Percentiles rank a stretch among this genome's conserved stretches.
Conservation (phyloP, 768 basidiomycete genomes). For the Amanita molliuscula region DNA sequence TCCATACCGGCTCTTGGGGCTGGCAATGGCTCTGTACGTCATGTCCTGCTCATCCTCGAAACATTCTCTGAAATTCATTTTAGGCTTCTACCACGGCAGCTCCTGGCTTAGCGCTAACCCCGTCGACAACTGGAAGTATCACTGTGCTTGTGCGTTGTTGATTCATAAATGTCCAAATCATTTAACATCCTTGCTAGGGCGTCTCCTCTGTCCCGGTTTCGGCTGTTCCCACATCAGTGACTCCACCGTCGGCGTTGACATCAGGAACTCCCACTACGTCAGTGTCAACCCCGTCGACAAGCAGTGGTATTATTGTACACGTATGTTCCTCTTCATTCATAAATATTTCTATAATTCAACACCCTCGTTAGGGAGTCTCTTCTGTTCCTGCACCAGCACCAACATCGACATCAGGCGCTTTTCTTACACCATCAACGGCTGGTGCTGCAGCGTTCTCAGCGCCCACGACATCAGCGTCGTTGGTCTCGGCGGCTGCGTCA, state of each 20-base stretch:
- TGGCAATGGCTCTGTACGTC: background rate
- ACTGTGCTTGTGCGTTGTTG: background rate
- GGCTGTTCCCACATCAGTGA: slow-evolving; percentile 11
- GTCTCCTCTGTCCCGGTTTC: slow-evolving; percentile 13
- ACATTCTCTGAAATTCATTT: background rate
- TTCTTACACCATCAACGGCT: slow-evolving; percentile 7
- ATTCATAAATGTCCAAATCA: background rate
- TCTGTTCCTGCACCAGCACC: slow-evolving; percentile 14
- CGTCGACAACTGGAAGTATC: background rate
- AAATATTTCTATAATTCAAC: background rate
- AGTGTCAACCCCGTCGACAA: background rate
- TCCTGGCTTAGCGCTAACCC: background rate
- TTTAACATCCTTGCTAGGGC: background rate
- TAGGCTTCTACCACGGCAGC: background rate
- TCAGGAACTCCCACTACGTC: too few species aligned
- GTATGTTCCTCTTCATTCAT: background rate
- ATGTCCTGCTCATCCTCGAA: background rate
- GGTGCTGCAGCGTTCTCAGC: slow-evolving; percentile 3
- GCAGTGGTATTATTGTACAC: background rate
- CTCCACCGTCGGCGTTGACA: too few species aligned
- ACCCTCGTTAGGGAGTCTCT: background rate
- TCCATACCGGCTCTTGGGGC: background rate
- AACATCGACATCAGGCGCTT: background rate
- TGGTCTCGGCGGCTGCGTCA: slow-evolving; percentile 22
- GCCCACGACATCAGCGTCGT: slow-evolving; percentile 7